Evolutionary conservation across 148 eudicot species (phyloP).

Genomic region (Nyssa sinensis): DNA sequence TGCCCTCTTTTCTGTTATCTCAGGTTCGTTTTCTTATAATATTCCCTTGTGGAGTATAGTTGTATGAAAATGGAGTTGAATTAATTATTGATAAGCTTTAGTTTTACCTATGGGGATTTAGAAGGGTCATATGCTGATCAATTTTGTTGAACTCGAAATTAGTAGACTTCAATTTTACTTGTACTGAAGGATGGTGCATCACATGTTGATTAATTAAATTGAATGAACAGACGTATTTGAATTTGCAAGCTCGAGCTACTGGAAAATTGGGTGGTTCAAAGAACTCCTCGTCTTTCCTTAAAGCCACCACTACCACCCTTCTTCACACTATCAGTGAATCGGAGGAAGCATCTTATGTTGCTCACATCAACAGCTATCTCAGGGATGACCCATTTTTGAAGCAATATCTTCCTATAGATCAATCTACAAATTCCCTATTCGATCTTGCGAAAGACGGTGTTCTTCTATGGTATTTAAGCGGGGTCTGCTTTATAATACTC

Average conservation of each 20-base stretch:
- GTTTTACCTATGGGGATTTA: too few species aligned
- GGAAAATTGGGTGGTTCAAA: slow-evolving; percentile 61
- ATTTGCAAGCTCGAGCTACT: slow-evolving; percentile 68
- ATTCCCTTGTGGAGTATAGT: background rate
- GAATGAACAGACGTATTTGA: slow-evolving; percentile 65
- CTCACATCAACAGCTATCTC: slow-evolving; percentile 88
- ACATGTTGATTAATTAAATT: slow-evolving; percentile 31
- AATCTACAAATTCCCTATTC: slow-evolving; percentile 62
- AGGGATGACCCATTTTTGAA: slow-evolving; percentile 89
- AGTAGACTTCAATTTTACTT: background rate
- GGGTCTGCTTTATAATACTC: slow-evolving; percentile 12
- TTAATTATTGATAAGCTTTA: background rate
- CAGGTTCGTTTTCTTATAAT: slow-evolving; percentile 9
- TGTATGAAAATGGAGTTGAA: background rate
- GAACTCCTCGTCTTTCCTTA: slow-evolving; percentile 72
- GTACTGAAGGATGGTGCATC: slow-evolving; percentile 19
- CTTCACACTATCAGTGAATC: slow-evolving; percentile 83
- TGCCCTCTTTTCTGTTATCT: background rate
- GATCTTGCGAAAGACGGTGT: slow-evolving; percentile 95
- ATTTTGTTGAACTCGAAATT: background rate
- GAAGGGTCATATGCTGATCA: background rate
- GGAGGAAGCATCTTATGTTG: slow-evolving; percentile 85
- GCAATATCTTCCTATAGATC: slow-evolving; percentile 91
- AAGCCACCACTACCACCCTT: slow-evolving; percentile 83
- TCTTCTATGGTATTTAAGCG: slow-evolving; percentile 74